Evolutionary conservation across 805 yeast genomes (phyloP), one percentile per base, ranked within the genome.

Genomic region (Hanseniaspora nectarophila): DNA sequence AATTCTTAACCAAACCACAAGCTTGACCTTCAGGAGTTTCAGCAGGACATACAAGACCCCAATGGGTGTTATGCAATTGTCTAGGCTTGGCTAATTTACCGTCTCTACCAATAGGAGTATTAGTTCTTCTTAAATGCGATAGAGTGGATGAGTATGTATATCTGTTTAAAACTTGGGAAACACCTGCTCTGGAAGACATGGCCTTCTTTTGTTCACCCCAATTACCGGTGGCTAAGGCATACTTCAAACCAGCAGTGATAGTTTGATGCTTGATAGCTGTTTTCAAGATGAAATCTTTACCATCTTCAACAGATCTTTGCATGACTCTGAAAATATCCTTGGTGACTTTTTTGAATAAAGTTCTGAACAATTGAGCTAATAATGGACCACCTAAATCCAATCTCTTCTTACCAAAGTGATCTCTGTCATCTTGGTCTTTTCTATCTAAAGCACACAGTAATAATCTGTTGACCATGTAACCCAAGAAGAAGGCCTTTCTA

Each of bases 171-270:
- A 92, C 98, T 74, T 92, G 98, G 26, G 97, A 90, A 44, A 94
- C 99, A 78, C 99, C 99, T 5, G 98, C 99, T 68, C 95, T 82
- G 18, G 97, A 82, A 56, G 92, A 81, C 98, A 92, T 92, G 13
- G 97, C 97, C 69, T 92, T 92, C 81, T 89, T 90, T 68, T 92
- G 99, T 70, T 92, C 99, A 73, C 99, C 98, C 99, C 99, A 92
- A 73, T 92, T 92, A 75, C 99, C 99, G 15, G 99, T 92, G 51
- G 99, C 99, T 63, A 92, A 75, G 37, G 98, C 92, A 70, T 92
- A 92, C 66, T 94, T 85, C 69, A 92, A 77, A 66, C 99, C 99
- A 56, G 95, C 90, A 35, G 99, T 92, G 61, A 92, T 87, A 2
- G 97, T 92, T 60, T 89, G 89, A 16, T 97, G 87, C 72, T 92